phyloP scores from a whole-genome alignment of 495 filamentous ascomycete genomes.

The Neurospora tetrasperma region DNA sequence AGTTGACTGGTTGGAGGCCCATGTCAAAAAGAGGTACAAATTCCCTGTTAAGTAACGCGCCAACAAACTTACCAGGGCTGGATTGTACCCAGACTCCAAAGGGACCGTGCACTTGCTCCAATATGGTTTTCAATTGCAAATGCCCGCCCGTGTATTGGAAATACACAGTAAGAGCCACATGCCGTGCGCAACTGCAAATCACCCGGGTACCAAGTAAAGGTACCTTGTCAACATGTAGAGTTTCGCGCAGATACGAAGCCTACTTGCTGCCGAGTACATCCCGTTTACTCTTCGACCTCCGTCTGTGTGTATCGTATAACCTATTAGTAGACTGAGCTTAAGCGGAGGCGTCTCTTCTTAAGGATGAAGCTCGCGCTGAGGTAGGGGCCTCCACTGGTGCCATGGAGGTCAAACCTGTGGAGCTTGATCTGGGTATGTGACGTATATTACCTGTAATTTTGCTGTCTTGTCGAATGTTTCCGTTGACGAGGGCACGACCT shows the following conservation, averaged over 20 bases:
- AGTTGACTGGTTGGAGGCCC: no score
- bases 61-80: no score
- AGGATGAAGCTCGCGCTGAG: neutral
- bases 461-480: neutral
- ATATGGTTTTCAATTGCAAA: neutral
- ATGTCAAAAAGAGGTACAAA: no score
- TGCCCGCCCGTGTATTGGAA: no score
- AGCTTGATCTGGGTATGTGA: neutral
- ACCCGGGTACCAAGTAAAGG: neutral
- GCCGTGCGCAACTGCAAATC: neutral
- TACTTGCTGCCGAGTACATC: neutral
- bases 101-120: neutral
- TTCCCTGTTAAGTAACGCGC: no score
- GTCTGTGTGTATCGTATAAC: neutral
- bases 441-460: neutral
- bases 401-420: neutral
- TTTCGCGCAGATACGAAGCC: neutral
- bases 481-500: neutral
- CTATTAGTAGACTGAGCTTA: neutral
- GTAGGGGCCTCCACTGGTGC: neutral
- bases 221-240: neutral
- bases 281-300: neutral
- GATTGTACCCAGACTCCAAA: neutral
- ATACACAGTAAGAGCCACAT: no score
- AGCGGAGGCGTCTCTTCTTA: neutral